phyloP scores from a whole-genome alignment of 2,329 filamentous ascomycete species.

The Pseudogymnoascus sp. region DNA sequence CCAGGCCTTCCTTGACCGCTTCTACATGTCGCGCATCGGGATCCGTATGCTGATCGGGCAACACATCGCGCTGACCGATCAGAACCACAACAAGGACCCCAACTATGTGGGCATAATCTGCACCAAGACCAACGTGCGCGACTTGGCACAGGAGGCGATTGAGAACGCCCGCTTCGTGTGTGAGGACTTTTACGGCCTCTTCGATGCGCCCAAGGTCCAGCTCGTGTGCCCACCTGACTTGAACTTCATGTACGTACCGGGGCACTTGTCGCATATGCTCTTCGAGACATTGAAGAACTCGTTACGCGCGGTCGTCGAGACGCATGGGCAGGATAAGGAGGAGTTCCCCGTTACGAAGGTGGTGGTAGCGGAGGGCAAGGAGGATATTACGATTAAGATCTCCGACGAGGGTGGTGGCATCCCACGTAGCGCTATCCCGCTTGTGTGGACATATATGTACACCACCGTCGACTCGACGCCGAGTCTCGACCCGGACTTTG shows the following conservation, averaged over 20 bases:
- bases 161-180: slow-evolving; percentile 99
- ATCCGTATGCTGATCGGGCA: slow-evolving; percentile 99
- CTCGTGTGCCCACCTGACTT: slow-evolving; percentile 90
- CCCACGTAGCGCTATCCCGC: slow-evolving; percentile 80
- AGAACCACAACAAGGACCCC: slow-evolving; percentile 79
- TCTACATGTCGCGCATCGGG: slow-evolving; percentile 99
- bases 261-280: slow-evolving; percentile 98
- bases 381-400: slow-evolving; percentile 98
- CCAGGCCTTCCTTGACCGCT: slow-evolving; percentile 93
- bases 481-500: slow-evolving; percentile 91
- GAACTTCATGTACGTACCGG: slow-evolving; percentile 99
- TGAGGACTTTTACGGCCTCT: slow-evolving; percentile 95
- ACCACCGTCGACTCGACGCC: slow-evolving; percentile 96
- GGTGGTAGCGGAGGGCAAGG: slow-evolving; percentile 93
- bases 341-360: slow-evolving; percentile 96
- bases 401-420: slow-evolving; percentile 96
- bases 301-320: slow-evolving; percentile 90
- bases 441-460: slow-evolving; percentile 99
- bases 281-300: slow-evolving; percentile 99
- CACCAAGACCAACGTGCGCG: slow-evolving; percentile 93
- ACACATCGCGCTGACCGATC: slow-evolving; percentile 93
- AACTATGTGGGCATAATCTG: slow-evolving; percentile 98
- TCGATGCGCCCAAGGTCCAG: slow-evolving; percentile 93
- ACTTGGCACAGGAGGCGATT: slow-evolving; percentile 93
- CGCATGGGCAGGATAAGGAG: slow-evolving; percentile 88